A percentile compares a stretch with the other conserved stretches of the same genome.
These are phyloP conservation scores for Penicillium roqueforti DNA, from an alignment of 495 filamentous ascomycete genomes.

Conservation along the genomic window DNA sequence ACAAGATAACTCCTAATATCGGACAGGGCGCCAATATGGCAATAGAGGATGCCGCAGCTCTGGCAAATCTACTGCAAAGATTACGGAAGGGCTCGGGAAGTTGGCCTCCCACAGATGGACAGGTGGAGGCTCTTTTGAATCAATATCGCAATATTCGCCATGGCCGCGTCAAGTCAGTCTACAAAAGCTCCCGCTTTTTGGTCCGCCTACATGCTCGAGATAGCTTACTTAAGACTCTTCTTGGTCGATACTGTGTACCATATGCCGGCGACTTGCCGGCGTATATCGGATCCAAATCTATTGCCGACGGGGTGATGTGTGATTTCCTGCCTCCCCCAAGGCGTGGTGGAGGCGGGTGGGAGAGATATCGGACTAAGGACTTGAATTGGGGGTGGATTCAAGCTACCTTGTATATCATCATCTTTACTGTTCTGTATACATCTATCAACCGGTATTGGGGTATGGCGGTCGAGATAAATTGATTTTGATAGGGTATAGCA, in stretches of 20 bases:
- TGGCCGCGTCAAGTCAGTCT: neutral
- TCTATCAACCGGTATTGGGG: too few species aligned
- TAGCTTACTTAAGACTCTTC: conserved; percentile 6
- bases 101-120: too few species aligned
- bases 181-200: conserved; percentile 8
- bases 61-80: too few species aligned
- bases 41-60: conserved; percentile 24
- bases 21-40: conserved; percentile 31
- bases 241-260: conserved; percentile 16
- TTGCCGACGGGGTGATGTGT: conserved; percentile 11
- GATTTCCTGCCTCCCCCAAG: neutral
- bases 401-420: too few species aligned
- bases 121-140: too few species aligned
- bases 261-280: conserved; percentile 15
- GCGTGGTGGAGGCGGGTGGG: neutral
- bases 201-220: conserved; percentile 18
- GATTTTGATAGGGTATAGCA: too few species aligned
- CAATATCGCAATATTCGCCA: too few species aligned
- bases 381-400: too few species aligned
- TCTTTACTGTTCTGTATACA: too few species aligned
- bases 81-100: too few species aligned
- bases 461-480: too few species aligned
- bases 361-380: neutral
- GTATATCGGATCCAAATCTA: conserved; percentile 14
- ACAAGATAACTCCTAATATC: conserved; percentile 32